phyloP scores from a whole-genome alignment of 2,329 filamentous ascomycete genomes.

The Scytalidium lignicola region DNA sequence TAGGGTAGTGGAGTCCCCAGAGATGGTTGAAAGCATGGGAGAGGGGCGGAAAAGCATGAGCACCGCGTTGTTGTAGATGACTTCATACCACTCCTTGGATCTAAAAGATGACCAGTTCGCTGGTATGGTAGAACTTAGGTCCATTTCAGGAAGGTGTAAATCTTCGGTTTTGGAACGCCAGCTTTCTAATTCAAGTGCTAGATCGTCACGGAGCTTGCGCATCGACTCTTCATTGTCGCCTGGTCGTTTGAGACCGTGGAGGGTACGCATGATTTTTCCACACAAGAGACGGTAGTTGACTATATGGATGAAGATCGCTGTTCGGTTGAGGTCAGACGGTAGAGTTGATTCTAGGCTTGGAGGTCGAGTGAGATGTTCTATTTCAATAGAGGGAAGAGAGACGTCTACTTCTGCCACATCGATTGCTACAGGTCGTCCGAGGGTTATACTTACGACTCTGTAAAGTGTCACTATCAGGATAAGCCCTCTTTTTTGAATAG shows the following conservation, averaged over 20 bases:
- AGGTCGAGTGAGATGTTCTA: conserved; percentile 6
- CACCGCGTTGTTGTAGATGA: conserved; percentile 38
- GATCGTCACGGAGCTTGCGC: conserved; percentile 12
- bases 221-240: conserved; percentile 1
- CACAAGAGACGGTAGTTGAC: conserved; percentile 36
- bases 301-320: conserved; percentile 33
- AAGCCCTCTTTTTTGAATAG: not conserved
- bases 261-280: conserved; percentile 31
- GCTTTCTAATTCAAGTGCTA: conserved; percentile 27
- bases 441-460: conserved; percentile 30
- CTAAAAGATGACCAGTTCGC: conserved; percentile 34
- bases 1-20: conserved; percentile 21
- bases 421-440: conserved; percentile 36
- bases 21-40: conserved; percentile 25
- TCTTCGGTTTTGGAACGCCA: conserved; percentile 26
- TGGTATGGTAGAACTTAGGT: not conserved
- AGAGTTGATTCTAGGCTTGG: conserved; percentile 8
- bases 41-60: conserved; percentile 38
- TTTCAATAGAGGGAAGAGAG: conserved; percentile 27
- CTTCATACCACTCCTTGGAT: conserved; percentile 36
- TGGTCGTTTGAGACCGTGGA: conserved; percentile 28
- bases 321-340: conserved; percentile 7
- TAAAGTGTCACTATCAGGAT: not conserved
- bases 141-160: conserved; percentile 22
- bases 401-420: conserved; percentile 37